Conservation (phyloP, 208 protist genomes). For the Acanthamoeba castellanii region DNA sequence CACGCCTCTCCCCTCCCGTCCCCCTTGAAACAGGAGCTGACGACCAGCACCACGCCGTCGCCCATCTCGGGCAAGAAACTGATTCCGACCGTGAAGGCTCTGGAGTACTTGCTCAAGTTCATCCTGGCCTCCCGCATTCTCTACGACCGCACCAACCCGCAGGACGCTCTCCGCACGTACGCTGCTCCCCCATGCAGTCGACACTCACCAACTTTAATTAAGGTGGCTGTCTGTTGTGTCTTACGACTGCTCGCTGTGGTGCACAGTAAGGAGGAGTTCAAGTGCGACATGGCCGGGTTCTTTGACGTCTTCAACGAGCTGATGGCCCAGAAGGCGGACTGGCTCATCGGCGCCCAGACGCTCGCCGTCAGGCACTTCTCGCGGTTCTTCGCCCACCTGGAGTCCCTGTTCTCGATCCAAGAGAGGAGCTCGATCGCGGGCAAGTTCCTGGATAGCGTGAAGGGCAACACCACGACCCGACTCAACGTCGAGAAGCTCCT, state of each 20-base stretch:
- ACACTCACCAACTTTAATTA: neutral
- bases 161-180: constrained; percentile 57
- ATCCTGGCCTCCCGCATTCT: constrained; percentile 58
- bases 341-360: constrained; percentile 80
- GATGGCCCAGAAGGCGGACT: constrained; percentile 63
- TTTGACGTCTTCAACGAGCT: constrained; percentile 73
- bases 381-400: constrained; percentile 76
- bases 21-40: neutral
- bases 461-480: constrained; percentile 14
- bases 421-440: constrained; percentile 70
- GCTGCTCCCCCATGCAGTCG: neutral
- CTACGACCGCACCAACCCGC: constrained; percentile 61
- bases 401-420: constrained; percentile 76
- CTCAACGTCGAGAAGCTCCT: constrained; percentile 73
- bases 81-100: constrained; percentile 69
- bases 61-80: constrained; percentile 66
- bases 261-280: constrained; percentile 72
- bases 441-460: constrained; percentile 79
- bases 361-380: constrained; percentile 75
- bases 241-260: neutral
- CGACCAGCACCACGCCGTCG: neutral
- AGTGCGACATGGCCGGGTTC: constrained; percentile 48
- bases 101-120: constrained; percentile 83
- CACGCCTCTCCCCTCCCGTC: neutral
- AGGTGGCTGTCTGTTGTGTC: too few relatives aligned